Base-by-base conservation (phyloP, 257 asterid species). In the Haberlea rhodopensis region DNA sequence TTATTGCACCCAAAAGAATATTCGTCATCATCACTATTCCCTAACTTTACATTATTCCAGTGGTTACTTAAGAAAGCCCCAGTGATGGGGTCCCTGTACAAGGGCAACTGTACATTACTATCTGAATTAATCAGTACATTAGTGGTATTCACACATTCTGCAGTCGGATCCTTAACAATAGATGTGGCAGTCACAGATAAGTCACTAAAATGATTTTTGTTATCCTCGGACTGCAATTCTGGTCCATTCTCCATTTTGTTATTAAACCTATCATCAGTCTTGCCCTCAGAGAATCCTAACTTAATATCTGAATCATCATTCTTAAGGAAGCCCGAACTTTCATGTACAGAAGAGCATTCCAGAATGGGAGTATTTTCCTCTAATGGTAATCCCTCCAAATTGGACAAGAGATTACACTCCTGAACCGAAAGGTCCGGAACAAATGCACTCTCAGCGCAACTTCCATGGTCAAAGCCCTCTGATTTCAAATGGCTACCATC, bases 1-100 rank as follows among this genome's bases (percentile, higher is more conserved):
- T 73, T 82, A 58, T 79, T 81, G 89, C 84, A 90, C 83, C 96
- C 77, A 64, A 78, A 84, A 77, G 79, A 94, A 79, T 94, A 90
- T 60, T 94, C 96, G 79, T 84, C 97, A 83, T 90, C 97, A 87
- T 90, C 95, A 79, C 95, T 94, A 94, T 71, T 78, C 74, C 95
- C 97, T 94, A 94, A 71, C 67, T 90, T 84, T 83, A 94, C 96
- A 87, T 67, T 73, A 67, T 70, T 79, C 90, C 87, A 74, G 68
- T 59, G 94, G 87, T 84, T 90, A 55, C 73, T 84, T 74, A 79
- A 67, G 57, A 78, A 73, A 82, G 81, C 81, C 66, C 67, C 76
- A 70, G 82, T 76, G 78, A 80, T 32, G 63, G 78, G 79, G 72
- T 80, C 86, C 83, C 95, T 87, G 73, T 84, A 78, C 84, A 82